These are phyloP conservation scores for Populus euphratica DNA, from an alignment of 345 rosid genomes.

Conservation along the genomic window DNA sequence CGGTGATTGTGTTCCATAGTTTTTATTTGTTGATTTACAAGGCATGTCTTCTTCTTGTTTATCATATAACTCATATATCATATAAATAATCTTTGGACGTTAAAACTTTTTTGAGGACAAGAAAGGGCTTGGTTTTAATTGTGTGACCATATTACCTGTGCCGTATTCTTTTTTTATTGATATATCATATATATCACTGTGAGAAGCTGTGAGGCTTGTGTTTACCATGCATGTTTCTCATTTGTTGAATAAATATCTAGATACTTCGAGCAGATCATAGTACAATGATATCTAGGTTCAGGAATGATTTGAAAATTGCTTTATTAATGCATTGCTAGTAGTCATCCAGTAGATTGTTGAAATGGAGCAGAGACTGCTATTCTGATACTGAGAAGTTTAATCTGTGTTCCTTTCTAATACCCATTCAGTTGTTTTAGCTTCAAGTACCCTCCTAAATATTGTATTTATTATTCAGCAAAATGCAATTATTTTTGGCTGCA, in stretches of 20 bases:
- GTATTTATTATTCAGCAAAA: conserved; percentile 1
- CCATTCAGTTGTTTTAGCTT: not conserved
- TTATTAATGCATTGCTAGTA: not conserved
- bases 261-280: not conserved
- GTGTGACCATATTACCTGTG: no score
- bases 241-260: no score
- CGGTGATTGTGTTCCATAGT: no score
- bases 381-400: not conserved
- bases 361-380: not conserved
- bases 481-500: conserved; percentile 37
- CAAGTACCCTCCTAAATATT: not conserved
- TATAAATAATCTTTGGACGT: not conserved
- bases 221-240: no score
- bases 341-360: not conserved
- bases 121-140: no score
- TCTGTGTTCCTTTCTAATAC: not conserved
- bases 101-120: no score
- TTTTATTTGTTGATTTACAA: not conserved
- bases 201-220: no score
- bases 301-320: not conserved
- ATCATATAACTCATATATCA: no score
- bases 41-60: not conserved
- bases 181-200: no score
- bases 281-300: not conserved
- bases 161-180: no score